These are phyloP conservation scores for Cryptococcus sp. DNA, from an alignment of 1,284 basidiomycete genomes.

Conservation along the genomic window DNA sequence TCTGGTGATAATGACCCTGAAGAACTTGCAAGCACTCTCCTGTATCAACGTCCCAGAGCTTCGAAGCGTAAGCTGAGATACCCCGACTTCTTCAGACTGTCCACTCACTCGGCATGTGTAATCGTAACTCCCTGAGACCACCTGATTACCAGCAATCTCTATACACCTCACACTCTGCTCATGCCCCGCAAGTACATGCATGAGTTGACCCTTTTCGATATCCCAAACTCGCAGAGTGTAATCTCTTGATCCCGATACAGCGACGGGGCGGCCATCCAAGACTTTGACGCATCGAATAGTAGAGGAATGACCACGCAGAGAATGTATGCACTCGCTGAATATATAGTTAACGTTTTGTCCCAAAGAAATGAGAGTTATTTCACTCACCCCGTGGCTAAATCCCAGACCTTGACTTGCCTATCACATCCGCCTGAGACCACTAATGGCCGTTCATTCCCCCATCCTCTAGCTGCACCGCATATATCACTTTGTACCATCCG, in stretches of 20 bases:
- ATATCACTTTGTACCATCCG: constrained; percentile 51
- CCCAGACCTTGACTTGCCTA: constrained; percentile 85
- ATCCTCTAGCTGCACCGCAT: constrained; percentile 62
- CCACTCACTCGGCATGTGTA: constrained; percentile 24
- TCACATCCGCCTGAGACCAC: constrained; percentile 93
- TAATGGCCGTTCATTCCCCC: constrained; percentile 62
- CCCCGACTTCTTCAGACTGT: background rate
- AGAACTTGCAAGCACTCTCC: constrained; percentile 81
- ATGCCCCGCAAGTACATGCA: constrained; percentile 75
- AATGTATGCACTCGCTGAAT: constrained; percentile 67
- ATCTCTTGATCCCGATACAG: constrained; percentile 85
- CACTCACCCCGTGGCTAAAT: constrained; percentile 71
- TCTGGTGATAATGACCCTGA: constrained; percentile 83
- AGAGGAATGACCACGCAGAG: constrained; percentile 77
- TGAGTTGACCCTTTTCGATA: constrained; percentile 66
- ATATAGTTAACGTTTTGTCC: background rate
- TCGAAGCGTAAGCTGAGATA: background rate
- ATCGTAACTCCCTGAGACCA: constrained; percentile 32
- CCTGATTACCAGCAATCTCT: constrained; percentile 52
- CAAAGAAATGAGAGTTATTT: background rate
- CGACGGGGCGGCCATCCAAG: constrained; percentile 78
- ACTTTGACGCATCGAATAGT: constrained; percentile 90
- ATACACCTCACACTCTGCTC: constrained; percentile 77
- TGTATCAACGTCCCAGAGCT: constrained; percentile 81
- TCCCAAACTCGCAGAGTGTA: constrained; percentile 89